phyloP scores from a whole-genome alignment of 345 rosid genomes.

The Erodium maritimum region DNA sequence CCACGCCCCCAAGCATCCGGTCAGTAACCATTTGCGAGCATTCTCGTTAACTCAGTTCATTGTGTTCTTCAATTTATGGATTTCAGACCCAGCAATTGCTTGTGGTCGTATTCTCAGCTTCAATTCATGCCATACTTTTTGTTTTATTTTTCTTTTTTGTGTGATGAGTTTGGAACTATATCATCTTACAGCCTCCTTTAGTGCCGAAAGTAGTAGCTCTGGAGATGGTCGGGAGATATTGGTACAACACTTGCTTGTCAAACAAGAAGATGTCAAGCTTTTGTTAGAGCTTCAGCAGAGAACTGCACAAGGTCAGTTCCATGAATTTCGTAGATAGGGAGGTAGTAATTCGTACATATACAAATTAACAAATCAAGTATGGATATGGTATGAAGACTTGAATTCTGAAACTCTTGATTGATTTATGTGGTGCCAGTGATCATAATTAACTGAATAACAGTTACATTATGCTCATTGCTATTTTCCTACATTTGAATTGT shows the following conservation, averaged over 20 bases:
- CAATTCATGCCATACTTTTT: no score
- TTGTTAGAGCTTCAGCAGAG: slow-evolving; percentile 45
- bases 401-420: no score
- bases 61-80: no score
- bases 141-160: no score
- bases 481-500: not conserved
- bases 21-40: no score
- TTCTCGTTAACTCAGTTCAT: no score
- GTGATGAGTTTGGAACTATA: not conserved
- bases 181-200: slow-evolving; percentile 39
- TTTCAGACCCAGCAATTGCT: no score
- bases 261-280: slow-evolving; percentile 54
- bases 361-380: not conserved
- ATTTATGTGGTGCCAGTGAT: no score
- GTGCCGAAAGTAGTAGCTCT: slow-evolving; percentile 27
- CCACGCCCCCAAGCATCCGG: slow-evolving; percentile 9
- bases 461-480: no score
- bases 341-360: not conserved
- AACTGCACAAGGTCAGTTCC: slow-evolving; percentile 39
- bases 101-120: no score
- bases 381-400: not conserved
- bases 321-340: not conserved
- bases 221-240: slow-evolving; percentile 45
- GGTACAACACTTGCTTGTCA: slow-evolving; percentile 83
- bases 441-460: no score